Percentiles rank a stretch among this genome's conserved stretches.
Conservation (phyloP, 2,329 filamentous ascomycete species). For the Raffaelea ambrosiae region DNA sequence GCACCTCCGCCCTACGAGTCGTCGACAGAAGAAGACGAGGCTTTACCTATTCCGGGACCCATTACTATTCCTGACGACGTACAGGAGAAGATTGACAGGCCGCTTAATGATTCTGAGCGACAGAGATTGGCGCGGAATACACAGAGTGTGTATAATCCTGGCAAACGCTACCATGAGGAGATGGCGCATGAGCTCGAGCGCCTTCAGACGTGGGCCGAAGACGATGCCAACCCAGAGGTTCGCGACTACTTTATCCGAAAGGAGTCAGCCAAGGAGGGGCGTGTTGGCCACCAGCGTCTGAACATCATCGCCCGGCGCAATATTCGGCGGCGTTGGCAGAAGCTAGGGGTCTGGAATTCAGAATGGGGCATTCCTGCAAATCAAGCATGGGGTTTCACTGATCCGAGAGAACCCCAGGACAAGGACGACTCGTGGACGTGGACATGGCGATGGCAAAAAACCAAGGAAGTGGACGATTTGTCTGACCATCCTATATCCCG, state of each 20-base stretch:
- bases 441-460: background rate
- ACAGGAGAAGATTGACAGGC: background rate
- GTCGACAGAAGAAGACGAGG: background rate
- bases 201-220: background rate
- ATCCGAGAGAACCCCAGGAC: background rate
- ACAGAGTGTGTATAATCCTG: background rate
- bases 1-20: background rate
- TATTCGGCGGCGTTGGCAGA: conserved; percentile 1
- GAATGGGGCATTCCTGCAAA: background rate
- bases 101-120: background rate
- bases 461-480: no score
- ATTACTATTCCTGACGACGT: background rate
- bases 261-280: background rate
- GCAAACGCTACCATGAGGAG: background rate
- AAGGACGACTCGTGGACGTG: background rate
- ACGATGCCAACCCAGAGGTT: background rate
- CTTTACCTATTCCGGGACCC: no score
- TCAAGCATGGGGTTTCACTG: no score
- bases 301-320: conserved; percentile 1
- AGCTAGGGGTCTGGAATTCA: background rate
- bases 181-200: background rate
- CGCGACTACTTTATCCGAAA: background rate
- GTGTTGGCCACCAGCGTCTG: background rate
- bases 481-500: background rate
- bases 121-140: background rate